Evolutionary conservation across 2,329 filamentous ascomycete genomes (phyloP), one percentile per base, ranked within the genome.

Genomic region (Sporothrix curviconia): DNA sequence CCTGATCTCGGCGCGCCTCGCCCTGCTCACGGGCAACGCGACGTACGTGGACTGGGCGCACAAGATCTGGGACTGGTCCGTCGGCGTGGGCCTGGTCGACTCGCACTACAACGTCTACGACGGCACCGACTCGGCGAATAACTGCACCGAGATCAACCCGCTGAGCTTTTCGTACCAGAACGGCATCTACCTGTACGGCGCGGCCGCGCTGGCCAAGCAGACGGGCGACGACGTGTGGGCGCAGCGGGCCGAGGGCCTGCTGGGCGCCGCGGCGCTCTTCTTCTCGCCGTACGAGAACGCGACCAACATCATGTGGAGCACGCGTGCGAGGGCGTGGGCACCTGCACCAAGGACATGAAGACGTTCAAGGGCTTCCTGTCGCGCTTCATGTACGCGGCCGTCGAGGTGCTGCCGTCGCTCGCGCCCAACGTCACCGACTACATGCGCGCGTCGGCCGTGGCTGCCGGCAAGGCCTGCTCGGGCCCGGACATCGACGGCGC

Each of bases 1-100:
- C 70, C 86, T 92, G 66, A 78, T 95, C 12, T 85, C 86, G 4
- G 88, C 90, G 1, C 85, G 89, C 17, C 77, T 92, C 14, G 87
- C 85, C 25, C 81, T 85, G 47, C 84, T 82, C 59, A 89, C 85
- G 0, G 83, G 82, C 15, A 85, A 89, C 65, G 69, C 78, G 51
- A 86, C 81, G 0, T 89, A 89, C 64, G 61, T 74, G 14, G 78
- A 86, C 17, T 90, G 86, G 86, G 85, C 86, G 1, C 69, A 76
- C 46, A 83, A 81, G 66, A 73, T 83, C n/a, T 88, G 78, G 72
- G 79, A 89, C 64, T 90, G 86, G 86, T 78, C 78, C 1, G 68
- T 70, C 46, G 69, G 72, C 2, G 70, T 84, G 7, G 79, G 81
- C 14, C 74, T 90, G 58, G 78, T 89, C 61, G 78, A 81, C 61